Evolutionary conservation across 192 early-diverging fungal genomes (phyloP), one percentile per base, ranked within the genome.

Genomic region (Coemansia sp.): DNA sequence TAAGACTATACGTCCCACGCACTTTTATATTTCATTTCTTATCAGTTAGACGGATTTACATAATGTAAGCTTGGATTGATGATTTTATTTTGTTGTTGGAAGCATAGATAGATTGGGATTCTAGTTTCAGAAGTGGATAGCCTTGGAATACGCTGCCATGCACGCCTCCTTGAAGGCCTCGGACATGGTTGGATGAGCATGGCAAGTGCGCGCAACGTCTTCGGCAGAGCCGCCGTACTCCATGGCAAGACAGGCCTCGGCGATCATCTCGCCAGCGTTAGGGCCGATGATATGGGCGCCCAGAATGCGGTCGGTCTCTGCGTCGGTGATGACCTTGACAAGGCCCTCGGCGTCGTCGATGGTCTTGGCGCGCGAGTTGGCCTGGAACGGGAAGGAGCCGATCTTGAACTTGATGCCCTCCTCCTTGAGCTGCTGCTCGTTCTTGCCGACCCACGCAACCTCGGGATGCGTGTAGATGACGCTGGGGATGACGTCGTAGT

Each of bases 151-250:
- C 50, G 92, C 86, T 59, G 95, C 90, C 90, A 97, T 90, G 81
- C 90, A 91, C 40, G 95, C 96, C 83, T 99, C 96, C 88, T 96
- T 97, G 89, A 99, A 95, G 9, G 95, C 96, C 83, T 99, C 96
- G 59, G 92, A 89, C 59, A 99, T 85, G 50, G 96, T 99, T 17
- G 94, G 95, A 77, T 98, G 95, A 40, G 95, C 96, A 79, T 99
- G 94, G 84, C 91, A 95, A 42, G 95, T 97, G 66, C 96, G 90
- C 23, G 93, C 96, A 83, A 99, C 89, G 79, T 99, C 96, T 84
- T 99, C 96, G 60, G 90, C 88, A 49, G 92, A 94, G n/a, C 94
- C 96, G 66, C 94, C 94, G 76, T 99, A 99, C 81, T 99, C 96
- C 85, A 99, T 90, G 59, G 95, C 97, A 48, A 99, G 83, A 53